Evolutionary conservation across 805 yeast genomes (phyloP), one percentile per base, ranked within the genome.

Genomic region (Diddensiella caesifluorescens): DNA sequence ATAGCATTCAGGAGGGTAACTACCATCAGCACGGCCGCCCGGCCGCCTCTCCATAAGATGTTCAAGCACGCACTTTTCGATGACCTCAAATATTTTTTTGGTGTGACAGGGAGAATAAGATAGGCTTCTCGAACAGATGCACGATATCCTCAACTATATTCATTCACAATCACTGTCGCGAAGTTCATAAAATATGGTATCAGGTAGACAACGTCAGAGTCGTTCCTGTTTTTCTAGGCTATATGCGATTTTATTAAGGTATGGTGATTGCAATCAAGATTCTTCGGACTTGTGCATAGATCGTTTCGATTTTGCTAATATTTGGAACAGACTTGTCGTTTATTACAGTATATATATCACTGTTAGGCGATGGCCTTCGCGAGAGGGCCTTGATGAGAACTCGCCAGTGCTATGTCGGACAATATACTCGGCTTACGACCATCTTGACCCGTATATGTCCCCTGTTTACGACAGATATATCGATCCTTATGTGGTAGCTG

Each of bases 311-410:
- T 22, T 25, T 18, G 22, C 15, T 9, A 13, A 12, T 4, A 25
- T 35, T 26, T 35, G 26, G 13, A n/a, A 16, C 18, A 46, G 57
- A 22, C 31, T 52, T n/a, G 45, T 54, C 42, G 48, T 56, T 36
- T 50, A 59, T 46, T 55, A 55, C 43, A 16, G 46, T 20, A 41
- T 55, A 5, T 55, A 46, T 32, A 42, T 54, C 40, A 37, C 50
- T 9, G 28, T 51, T 12, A 52, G 54, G 50, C 38, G 27, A 32
- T 55, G 60, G 29, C 59, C 59, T 4, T 45, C 52, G 2, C 29
- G 46, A 23, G n/a, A 38, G 5, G 39, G 35, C 13, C 34, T 47
- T 16, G 32, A 34, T 22, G 38, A 38, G 7, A 30, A 40, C 19
- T 16, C 33, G 18, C 54, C 55, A 2, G 41, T 34, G 5, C 35